These are phyloP conservation scores for Lophiotrema nucula DNA, from an alignment of 495 filamentous ascomycete species.

Conservation along the genomic window DNA sequence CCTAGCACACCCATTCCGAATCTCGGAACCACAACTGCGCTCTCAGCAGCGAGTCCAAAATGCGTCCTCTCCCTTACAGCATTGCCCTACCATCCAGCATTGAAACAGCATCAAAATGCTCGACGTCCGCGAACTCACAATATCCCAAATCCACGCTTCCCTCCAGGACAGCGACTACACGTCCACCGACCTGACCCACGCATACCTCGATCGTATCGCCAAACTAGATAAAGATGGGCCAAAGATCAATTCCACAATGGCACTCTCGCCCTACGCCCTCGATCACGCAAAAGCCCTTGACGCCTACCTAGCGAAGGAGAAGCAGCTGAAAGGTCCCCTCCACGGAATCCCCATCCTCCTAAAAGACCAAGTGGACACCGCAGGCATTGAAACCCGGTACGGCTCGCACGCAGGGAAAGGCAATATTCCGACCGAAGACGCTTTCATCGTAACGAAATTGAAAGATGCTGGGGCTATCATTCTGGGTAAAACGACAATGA, in stretches of 20 bases:
- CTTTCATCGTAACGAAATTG: slow-evolving; percentile 39
- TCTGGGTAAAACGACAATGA: slow-evolving; percentile 52
- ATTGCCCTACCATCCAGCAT: no score
- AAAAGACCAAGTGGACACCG: slow-evolving; percentile 69
- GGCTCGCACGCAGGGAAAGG: slow-evolving; percentile 54
- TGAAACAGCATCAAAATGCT: no score
- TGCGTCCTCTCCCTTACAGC: no score
- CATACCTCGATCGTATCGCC: background rate
- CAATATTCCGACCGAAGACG: slow-evolving; percentile 29
- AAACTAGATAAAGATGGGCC: background rate
- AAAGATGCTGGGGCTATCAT: slow-evolving; percentile 44
- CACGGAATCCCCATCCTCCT: slow-evolving; percentile 68
- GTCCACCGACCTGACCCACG: background rate
- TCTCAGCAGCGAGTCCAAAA: no score
- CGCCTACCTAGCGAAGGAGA: background rate
- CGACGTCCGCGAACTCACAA: background rate
- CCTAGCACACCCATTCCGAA: no score
- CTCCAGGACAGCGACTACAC: background rate
- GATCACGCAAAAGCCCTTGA: background rate
- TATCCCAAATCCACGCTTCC: background rate
- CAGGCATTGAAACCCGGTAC: slow-evolving; percentile 66
- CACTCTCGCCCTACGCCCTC: background rate
- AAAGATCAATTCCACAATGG: background rate
- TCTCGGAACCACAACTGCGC: no score
- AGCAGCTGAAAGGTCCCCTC: slow-evolving; percentile 41